Conservation (phyloP, 208 protist genomes). For the Trypanosoma theileri region DNA sequence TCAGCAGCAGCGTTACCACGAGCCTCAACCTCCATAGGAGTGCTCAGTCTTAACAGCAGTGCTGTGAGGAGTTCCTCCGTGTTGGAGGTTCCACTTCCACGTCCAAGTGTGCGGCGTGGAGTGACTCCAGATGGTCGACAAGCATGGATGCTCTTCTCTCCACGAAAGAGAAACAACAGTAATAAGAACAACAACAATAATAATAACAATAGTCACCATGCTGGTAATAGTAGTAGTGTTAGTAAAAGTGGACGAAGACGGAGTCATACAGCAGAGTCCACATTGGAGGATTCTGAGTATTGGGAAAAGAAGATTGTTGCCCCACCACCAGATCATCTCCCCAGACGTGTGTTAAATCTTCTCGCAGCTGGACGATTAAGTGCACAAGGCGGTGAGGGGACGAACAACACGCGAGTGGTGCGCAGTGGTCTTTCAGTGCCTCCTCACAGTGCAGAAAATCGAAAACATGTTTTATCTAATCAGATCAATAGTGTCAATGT, state of each 20-base stretch:
- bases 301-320: conserved; percentile 14
- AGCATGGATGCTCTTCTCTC: conserved; percentile 57
- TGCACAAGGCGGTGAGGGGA: background rate
- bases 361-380: background rate
- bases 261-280: background rate
- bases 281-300: background rate
- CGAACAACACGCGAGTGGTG: background rate
- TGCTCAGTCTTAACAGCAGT: background rate
- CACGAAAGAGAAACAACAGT: conserved; percentile 28
- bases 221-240: background rate
- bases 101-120: conserved; percentile 34
- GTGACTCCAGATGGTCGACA: conserved; percentile 47
- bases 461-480: no score
- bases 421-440: background rate
- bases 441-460: no score
- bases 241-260: no score
- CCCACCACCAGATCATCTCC: conserved; percentile 15
- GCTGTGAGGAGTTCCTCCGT: background rate
- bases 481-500: no score
- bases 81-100: background rate
- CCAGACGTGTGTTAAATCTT: background rate
- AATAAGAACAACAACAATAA: background rate
- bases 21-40: no score
- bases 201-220: background rate
- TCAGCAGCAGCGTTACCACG: no score